Percentiles rank a stretch among this genome's conserved stretches.
These are phyloP conservation scores for Daldinia caldariorum DNA, from an alignment of 495 filamentous ascomycete species.

Conservation along the genomic window DNA sequence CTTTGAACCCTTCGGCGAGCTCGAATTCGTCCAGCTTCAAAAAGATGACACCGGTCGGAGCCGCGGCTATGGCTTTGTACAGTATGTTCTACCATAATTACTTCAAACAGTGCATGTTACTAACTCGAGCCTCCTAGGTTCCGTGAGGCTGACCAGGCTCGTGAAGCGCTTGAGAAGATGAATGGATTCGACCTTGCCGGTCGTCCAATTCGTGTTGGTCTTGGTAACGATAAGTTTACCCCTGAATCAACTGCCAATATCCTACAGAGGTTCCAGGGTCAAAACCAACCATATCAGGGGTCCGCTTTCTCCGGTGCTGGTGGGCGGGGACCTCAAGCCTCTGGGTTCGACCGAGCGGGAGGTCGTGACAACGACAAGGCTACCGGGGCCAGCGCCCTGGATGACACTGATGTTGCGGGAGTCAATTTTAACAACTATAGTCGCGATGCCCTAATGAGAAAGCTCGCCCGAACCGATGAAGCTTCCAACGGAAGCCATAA, in stretches of 20 bases:
- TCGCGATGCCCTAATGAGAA: constrained; percentile 96
- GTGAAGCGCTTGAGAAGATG: constrained; percentile 97
- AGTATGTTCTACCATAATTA: constrained; percentile 70
- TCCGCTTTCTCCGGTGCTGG: constrained; percentile 93
- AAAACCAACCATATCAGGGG: constrained; percentile 87
- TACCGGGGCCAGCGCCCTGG: constrained; percentile 91
- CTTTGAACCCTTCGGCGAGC: constrained; percentile 97
- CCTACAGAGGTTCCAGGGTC: constrained; percentile 85
- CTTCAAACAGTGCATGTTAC: constrained; percentile 9
- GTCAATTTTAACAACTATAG: constrained; percentile 99
- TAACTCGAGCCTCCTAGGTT: constrained; percentile 70
- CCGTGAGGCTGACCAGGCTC: constrained; percentile 87
- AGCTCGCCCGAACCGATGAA: constrained; percentile 96
- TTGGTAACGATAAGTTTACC: constrained; percentile 99
- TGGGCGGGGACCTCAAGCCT: constrained; percentile 86
- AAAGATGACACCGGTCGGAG: constrained; percentile 92
- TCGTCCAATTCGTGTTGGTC: constrained; percentile 96
- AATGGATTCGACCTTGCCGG: constrained; percentile 99
- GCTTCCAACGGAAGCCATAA: constrained; percentile 69
- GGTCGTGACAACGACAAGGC: constrained; percentile 92
- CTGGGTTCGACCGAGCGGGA: constrained; percentile 92
- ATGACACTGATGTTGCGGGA: constrained; percentile 97
- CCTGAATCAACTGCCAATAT: constrained; percentile 93
- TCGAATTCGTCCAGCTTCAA: constrained; percentile 96
- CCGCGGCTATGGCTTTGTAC: constrained; percentile 97